Base-by-base conservation (phyloP, 2,329 filamentous ascomycete genomes). In the Arthrobotrys entomopaga region DNA sequence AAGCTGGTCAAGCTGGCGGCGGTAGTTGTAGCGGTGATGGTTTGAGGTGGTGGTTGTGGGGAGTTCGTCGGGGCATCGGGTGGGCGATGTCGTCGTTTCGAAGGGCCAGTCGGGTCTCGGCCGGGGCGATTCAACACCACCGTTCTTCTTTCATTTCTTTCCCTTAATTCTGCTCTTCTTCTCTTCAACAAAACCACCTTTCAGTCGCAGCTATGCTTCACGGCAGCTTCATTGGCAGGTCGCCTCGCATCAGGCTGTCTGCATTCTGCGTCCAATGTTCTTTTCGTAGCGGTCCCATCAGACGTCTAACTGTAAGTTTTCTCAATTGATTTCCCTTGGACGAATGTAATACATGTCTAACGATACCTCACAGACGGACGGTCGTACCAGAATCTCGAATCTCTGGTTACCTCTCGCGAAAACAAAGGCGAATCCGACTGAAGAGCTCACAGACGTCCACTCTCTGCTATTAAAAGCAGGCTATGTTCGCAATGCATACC, bases 401-500 rank as follows among this genome's bases (percentile, higher is more conserved):
- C 87, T 93, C 81, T 97, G 93, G 92, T 85, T 89, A 26, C 92
- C 93, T 1, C 91, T 71, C 5, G 34, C 63, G 38, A 60, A 56
- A 20, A 60, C 48, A 20, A 65, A 70, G 58, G 54, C 54, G n/a
- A 52, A 40, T 19, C 15, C 20, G 3, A 52, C 49, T 42, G 50
- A 75, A 34, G 48, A 57, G 16, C 16, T 53, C 7, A 58, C 66
- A 29, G 90, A 89, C 81, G 86, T 87, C 8, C 88, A 92, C 79
- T 84, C 86, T 24, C 88, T 90, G 77, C 85, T 93, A 69, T 81
- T 91, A 46, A 86, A 89, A 65, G 90, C 88, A 58, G 91, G 91
- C 0, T 93, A 90, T 79, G 81, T 93, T 52, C 88, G 90, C 74
- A 90, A 92, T 84, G 89, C 92, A 19, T 91, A 97, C 80, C 88